phyloP scores from a whole-genome alignment of 1,284 basidiomycete genomes.

The Papiliotrema flavescens region DNA sequence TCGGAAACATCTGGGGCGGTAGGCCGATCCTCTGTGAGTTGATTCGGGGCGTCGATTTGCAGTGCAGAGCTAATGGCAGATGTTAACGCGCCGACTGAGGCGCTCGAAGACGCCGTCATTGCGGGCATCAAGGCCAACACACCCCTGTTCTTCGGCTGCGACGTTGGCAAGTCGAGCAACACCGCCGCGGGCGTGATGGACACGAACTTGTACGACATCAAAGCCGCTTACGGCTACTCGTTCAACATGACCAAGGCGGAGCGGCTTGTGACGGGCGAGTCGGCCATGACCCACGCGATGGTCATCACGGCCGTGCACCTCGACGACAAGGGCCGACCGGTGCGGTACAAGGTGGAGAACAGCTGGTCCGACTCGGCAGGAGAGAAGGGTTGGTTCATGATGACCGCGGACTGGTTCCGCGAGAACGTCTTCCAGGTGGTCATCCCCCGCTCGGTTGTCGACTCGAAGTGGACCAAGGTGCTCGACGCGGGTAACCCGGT shows the following conservation, averaged over 20 bases:
- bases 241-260: conserved; percentile 73
- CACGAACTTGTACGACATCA: conserved; percentile 73
- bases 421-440: conserved; percentile 76
- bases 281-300: conserved; percentile 53
- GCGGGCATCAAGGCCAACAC: conserved; percentile 82
- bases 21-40: conserved; percentile 71
- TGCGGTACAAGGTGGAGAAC: conserved; percentile 93
- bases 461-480: conserved; percentile 74
- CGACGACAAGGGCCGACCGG: conserved; percentile 66
- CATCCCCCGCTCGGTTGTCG: conserved; percentile 71
- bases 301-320: conserved; percentile 90
- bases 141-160: conserved; percentile 93
- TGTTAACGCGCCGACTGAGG: conserved; percentile 79
- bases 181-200: conserved; percentile 74
- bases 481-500: conserved; percentile 63
- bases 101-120: conserved; percentile 75
- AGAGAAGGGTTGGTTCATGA: conserved; percentile 85
- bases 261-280: conserved; percentile 73
- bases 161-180: conserved; percentile 48
- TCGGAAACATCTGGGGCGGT: conserved; percentile 88
- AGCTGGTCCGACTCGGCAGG: conserved; percentile 81
- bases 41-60: too few species aligned
- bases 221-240: conserved; percentile 63
- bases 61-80: conserved; percentile 53
- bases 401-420: conserved; percentile 87